Evolutionary conservation across 23 red algal species (phyloP), one percentile per base, ranked within the genome.

Genomic region (Gracilariopsis chorda): DNA sequence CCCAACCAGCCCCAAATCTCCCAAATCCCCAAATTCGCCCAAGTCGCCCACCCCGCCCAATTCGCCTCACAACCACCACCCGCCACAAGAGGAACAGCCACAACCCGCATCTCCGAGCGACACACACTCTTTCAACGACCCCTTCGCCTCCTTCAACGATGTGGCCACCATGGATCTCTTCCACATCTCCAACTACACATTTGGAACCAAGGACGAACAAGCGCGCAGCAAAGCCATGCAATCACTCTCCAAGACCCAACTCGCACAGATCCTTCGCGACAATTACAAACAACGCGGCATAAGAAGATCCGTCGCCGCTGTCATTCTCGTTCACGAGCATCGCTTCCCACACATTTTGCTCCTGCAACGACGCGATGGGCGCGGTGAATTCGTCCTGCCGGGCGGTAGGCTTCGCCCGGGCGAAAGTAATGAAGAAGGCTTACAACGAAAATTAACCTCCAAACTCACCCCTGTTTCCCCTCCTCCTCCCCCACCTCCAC

Each of bases 351-450:
- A 97, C 75, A 32, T 97, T 8, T 69, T 97, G 30, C 72, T 97
- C n/a, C 78, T 97, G 44, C 95, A 96, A 80, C 51, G 75, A 20
- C 68, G 48, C n/a, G 71, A 84, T 49, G 82, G 83, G 17, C 43
- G 53, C 42, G 84, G 72, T 11, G 80, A 84, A 45, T 97, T 48
- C 27, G 76, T 76, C 35, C 70, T 97, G 6, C 95, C 95, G 7
- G 95, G 95, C 2, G 95, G 95, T 27, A 42, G 83, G 34, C 62
- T 97, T 14, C 83, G 95, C 20, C 95, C 95, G 23, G 95, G 95
- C 17, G 95, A 97, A 65, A 94, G 80, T 61, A 76, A 94, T 35
- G 65, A 86, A 34, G 90, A 97, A 28, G 95, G 95, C 4, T 55
- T 97, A 33, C 48, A 71, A 10, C 37, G 95, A 4, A 94, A 97